Evolutionary conservation across 176 grass and related monocot species (phyloP), one percentile per base, ranked within the genome.

Genomic region (Canna indica): DNA sequence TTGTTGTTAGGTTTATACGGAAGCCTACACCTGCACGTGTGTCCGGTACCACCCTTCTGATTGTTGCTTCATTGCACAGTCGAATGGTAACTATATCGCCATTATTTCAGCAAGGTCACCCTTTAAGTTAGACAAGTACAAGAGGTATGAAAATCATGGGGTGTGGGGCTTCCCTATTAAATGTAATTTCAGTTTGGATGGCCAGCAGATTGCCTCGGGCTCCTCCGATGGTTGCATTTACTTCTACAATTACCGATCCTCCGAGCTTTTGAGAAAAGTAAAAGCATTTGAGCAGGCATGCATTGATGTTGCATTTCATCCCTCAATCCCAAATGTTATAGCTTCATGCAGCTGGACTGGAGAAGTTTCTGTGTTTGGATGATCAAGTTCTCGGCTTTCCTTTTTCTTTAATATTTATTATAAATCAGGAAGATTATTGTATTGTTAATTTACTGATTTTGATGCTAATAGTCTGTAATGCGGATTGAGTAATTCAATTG

Each of bases 71-170:
- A 85, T 91, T 56, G 88, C 88, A 32, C 91, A 96, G 71, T 91
- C 91, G 41, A 96, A 96, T 12, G 91, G 88, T 59, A 96, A 96
- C 75, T 96, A 96, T 54, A 85, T 91, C 34, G 91, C 88, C 0
- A 86, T 88, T 63, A 91, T 96, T 72, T 86, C 81, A 4, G 79
- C 88, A 31, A 82, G 69, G 52, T 50, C 81, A 13, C 91, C 88
- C 41, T 91, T 82, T 83, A 96, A 81, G 82, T 59, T 96, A 35
- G 82, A 96, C 56, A 96, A 73, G 76, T 96, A 83, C 33, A 86
- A 62, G 78, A 75, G 91, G 60, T 96, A 84, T 16, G 83, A 96
- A 69, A 85, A 76, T 32, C 88, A 96, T 76, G 91, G 91, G 28
- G 91, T 96, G 5, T 96, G 83, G 78, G 91, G 91, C 39, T 96